These are phyloP conservation scores for Houttuynia cordata DNA, from an alignment of 164 flowering plant species.

Conservation along the genomic window DNA sequence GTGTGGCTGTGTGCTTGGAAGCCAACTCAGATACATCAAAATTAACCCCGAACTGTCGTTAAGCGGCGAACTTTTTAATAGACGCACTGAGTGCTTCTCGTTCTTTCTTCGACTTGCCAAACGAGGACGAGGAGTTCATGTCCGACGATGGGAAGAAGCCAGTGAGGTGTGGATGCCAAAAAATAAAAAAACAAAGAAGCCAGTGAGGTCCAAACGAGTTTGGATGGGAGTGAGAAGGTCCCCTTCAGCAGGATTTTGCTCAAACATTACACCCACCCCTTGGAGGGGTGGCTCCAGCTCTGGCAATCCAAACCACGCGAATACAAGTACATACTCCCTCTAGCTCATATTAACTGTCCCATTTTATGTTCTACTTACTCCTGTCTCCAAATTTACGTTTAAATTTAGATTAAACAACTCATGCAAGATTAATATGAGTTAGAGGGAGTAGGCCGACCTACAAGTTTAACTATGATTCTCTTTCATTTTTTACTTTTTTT, in stretches of 20 bases:
- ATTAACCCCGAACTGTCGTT: too few relatives aligned
- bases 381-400: not conserved
- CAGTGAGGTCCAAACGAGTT: constrained; percentile 37
- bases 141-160: constrained; percentile 26
- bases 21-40: too few relatives aligned
- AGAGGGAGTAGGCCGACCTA: too few relatives aligned
- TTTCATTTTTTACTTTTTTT: too few relatives aligned
- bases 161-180: constrained; percentile 19
- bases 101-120: constrained; percentile 34
- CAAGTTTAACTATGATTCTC: too few relatives aligned
- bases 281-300: constrained; percentile 25
- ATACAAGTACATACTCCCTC: constrained; percentile 19
- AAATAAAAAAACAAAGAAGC: constrained; percentile 36
- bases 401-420: not conserved
- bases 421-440: not conserved
- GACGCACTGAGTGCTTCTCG: constrained; percentile 20
- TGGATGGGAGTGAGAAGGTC: constrained; percentile 30
- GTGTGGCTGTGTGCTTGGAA: too few relatives aligned
- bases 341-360: too few relatives aligned
- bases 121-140: too few relatives aligned
- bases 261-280: constrained; percentile 51
- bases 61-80: too few relatives aligned
- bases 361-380: too few relatives aligned
- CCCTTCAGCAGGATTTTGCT: constrained; percentile 51
- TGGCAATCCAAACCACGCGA: constrained; percentile 40